These are phyloP conservation scores for Amanita exitialis DNA, from an alignment of 768 basidiomycete genomes.

Conservation along the genomic window DNA sequence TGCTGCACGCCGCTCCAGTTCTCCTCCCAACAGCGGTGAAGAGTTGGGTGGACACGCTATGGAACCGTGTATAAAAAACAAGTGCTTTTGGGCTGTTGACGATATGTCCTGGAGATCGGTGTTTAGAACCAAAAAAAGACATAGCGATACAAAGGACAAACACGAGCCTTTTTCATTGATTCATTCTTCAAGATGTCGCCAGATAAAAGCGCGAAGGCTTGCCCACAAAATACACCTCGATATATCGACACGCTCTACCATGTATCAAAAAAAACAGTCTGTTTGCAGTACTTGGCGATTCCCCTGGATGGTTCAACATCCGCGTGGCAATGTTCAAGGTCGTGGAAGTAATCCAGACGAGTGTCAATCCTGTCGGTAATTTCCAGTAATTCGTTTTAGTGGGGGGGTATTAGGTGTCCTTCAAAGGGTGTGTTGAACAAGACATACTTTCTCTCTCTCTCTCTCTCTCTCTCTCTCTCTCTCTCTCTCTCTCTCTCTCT, in stretches of 20 bases:
- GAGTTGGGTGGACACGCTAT: conserved; percentile 57
- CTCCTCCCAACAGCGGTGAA: conserved; percentile 71
- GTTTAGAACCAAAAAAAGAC: neutral
- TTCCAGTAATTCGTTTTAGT: conserved; percentile 65
- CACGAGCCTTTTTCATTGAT: conserved; percentile 61
- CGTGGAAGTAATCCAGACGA: conserved; percentile 87
- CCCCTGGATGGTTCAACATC: conserved; percentile 91
- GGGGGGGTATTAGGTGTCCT: conserved; percentile 2
- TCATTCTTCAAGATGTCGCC: conserved; percentile 67
- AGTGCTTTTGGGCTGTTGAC: conserved; percentile 67
- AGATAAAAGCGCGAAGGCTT: conserved; percentile 70
- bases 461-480: too few relatives aligned
- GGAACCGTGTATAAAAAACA: conserved; percentile 89
- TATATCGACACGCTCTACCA: conserved; percentile 95
- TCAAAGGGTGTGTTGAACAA: neutral
- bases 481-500: too few relatives aligned
- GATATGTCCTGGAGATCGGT: conserved; percentile 54
- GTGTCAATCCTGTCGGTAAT: conserved; percentile 76
- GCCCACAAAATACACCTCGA: conserved; percentile 93
- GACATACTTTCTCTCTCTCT: conserved; percentile 75
- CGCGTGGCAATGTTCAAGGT: conserved; percentile 88
- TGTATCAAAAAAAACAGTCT: conserved; percentile 90
- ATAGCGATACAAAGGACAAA: neutral
- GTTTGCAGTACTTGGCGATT: conserved; percentile 82
- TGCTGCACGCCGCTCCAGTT: conserved; percentile 72